Base-by-base conservation (phyloP, 768 basidiomycete genomes). In the Lactarius akahatsu region DNA sequence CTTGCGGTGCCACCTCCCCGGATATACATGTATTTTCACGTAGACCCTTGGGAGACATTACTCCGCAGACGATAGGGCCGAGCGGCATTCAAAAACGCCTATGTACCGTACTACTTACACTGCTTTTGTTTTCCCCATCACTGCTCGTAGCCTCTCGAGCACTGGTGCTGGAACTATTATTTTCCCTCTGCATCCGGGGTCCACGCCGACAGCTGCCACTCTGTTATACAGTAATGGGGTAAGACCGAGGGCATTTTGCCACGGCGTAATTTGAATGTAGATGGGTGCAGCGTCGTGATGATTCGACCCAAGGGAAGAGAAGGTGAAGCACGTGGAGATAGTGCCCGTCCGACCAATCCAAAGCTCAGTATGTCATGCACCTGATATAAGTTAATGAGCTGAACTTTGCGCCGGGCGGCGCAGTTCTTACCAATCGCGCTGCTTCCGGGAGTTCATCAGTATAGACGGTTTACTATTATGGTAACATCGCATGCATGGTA, bases 91-190 rank as follows among this genome's bases (percentile, higher is more conserved):
- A 56, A 30, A 66, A 66, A 66, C 58, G 13, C 56, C 15, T 54
- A 23, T 38, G 30, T 54, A n/a, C 70, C 59, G 16, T 65, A 62
- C 34, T 65, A 62, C 36, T 61, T 58, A 65, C 36, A 69, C 60
- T n/a, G 59, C 28, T 20, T 60, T 67, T 59, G 62, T 50, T 45
- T 23, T 67, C 56, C 34, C 20, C 15, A 60, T 60, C 59, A 41
- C 38, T 34, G 58, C 23, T 30, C n/a, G 59, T 57, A 47, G 57
- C n/a, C 56, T 54, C 32, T 45, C 23, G 59, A 47, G 54, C 34
- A 30, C 36, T 32, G 50, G 32, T 45, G 41, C 41, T 56, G 40
- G 20, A 13, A 38, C 59, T 47, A 43, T 26, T 34, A 18, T 32
- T 55, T 10, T 55, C 20, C 13, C 18, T 30, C 15, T 13, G 3